Percentiles rank a stretch among this genome's conserved stretches.
Conservation (phyloP, 2,329 filamentous ascomycete species). For the Lasiodiplodia citricola region DNA sequence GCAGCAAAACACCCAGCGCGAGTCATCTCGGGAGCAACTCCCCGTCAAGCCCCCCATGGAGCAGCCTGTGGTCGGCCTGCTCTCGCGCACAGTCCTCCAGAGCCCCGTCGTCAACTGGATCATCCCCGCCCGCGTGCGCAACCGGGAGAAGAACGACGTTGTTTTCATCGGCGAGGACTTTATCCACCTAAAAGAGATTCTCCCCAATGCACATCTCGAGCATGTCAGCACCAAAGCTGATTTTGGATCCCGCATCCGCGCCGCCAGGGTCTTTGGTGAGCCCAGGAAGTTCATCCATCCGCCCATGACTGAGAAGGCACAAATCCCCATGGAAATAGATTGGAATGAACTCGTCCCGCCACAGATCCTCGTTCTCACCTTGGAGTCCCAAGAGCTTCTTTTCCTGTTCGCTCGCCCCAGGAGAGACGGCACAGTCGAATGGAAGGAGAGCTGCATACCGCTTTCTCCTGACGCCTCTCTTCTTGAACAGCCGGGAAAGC, state of each 20-base stretch:
- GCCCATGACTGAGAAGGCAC: constrained; percentile 19
- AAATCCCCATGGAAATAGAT: constrained; percentile 40
- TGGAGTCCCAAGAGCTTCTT: constrained; percentile 74
- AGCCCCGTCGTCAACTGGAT: constrained; percentile 79
- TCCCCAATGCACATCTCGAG: constrained; percentile 69
- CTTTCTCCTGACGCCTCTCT: constrained; percentile 62
- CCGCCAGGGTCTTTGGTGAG: constrained; percentile 74
- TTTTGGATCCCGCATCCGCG: constrained; percentile 78
- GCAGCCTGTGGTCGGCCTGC: constrained; percentile 67
- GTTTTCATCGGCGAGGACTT: constrained; percentile 84
- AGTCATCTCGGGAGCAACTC: constrained; percentile 36
- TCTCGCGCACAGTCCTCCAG: constrained; percentile 78
- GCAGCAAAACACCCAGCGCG: constrained; percentile 28
- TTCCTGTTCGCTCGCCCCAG: constrained; percentile 72
- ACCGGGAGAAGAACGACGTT: constrained; percentile 75
- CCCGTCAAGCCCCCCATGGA: constrained; percentile 35
- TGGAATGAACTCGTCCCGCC: constrained; percentile 61
- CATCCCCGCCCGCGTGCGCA: constrained; percentile 78
- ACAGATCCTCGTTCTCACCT: constrained; percentile 78
- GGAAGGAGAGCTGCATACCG: constrained; percentile 65
- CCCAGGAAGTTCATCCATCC: constrained; percentile 29
- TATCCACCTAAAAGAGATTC: constrained; percentile 80
- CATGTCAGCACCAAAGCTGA: constrained; percentile 79
- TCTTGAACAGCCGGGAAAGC: constrained; percentile 63
- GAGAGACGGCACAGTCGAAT: constrained; percentile 57